A percentile compares a stretch with the other conserved stretches of the same genome.
phyloP scores from a whole-genome alignment of 2,329 filamentous ascomycete genomes.

The Exophiala bonariae region DNA sequence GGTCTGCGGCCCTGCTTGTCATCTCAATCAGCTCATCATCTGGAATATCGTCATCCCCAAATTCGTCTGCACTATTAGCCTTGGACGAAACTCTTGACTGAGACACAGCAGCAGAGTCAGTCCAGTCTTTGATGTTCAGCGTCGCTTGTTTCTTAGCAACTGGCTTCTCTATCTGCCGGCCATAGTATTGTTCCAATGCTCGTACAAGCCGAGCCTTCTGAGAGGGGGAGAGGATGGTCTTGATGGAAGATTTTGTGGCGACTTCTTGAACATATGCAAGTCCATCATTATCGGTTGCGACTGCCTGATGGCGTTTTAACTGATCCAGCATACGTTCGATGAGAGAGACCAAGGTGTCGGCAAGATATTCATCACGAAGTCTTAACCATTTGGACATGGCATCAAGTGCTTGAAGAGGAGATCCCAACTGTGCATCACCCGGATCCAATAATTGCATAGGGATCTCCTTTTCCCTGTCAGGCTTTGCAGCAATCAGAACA shows the following conservation, averaged over 20 bases:
- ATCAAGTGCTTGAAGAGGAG: constrained; percentile 65
- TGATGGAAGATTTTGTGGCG: constrained; percentile 52
- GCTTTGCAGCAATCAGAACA: constrained; percentile 56
- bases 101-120: constrained; percentile 16
- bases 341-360: constrained; percentile 77
- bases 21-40: constrained; percentile 34
- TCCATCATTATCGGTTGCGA: constrained; percentile 64
- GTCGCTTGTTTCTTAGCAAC: constrained; percentile 43
- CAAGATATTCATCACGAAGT: constrained; percentile 82
- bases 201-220: constrained; percentile 80
- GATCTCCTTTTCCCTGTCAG: constrained; percentile 40
- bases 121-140: constrained; percentile 33
- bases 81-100: constrained; percentile 17
- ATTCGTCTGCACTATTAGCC: constrained; percentile 37
- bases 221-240: constrained; percentile 76
- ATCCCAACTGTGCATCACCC: constrained; percentile 25
- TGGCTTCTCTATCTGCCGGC: constrained; percentile 44
- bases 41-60: constrained; percentile 39
- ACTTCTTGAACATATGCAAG: constrained; percentile 60
- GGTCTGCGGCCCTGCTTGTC: constrained; percentile 24
- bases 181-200: constrained; percentile 56
- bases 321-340: constrained; percentile 81
- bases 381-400: constrained; percentile 83
- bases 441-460: constrained; percentile 57
- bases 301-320: constrained; percentile 51